Evolutionary conservation across 1,284 basidiomycete genomes (phyloP).

Genomic region (Ceratobasidium sp.): DNA sequence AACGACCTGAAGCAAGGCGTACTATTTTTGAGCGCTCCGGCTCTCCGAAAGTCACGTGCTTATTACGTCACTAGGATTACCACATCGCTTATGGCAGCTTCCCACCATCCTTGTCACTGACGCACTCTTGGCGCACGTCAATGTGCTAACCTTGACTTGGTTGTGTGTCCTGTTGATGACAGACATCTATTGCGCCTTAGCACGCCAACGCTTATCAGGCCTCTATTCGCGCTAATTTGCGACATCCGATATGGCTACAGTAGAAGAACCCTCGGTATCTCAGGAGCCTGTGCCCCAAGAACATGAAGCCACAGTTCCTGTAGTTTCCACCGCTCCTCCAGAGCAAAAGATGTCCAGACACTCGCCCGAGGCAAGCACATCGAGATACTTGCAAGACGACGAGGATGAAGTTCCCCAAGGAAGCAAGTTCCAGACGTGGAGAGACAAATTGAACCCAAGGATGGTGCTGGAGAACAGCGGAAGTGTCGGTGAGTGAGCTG

Average conservation of each 20-base stretch:
- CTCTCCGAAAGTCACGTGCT: not conserved
- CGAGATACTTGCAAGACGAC: not conserved
- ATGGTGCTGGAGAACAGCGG: slow-evolving; percentile 42
- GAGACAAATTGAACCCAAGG: slow-evolving; percentile 10
- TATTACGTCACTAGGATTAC: not conserved
- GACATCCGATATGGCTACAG: not conserved
- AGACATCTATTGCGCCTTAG: slow-evolving; percentile 3
- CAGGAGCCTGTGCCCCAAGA: not conserved
- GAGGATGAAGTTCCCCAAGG: not conserved
- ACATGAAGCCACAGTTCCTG: not conserved
- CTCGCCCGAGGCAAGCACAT: not conserved
- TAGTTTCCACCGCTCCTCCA: slow-evolving; percentile 25
- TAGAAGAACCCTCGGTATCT: not conserved
- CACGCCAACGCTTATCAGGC: slow-evolving; percentile 17
- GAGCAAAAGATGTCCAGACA: slow-evolving; percentile 1
- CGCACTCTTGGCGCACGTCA: not conserved
- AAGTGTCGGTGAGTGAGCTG: slow-evolving; percentile 41
- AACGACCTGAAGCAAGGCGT: too few relatives aligned
- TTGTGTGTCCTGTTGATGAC: not conserved
- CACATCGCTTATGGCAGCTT: not conserved
- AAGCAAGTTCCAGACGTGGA: not conserved
- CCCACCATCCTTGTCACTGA: not conserved
- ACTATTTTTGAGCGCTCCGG: not conserved
- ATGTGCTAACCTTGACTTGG: not conserved
- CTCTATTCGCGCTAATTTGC: not conserved